Conservation (phyloP, 371 early-diverging fungal species). For the Apophysomyces variabilis region DNA sequence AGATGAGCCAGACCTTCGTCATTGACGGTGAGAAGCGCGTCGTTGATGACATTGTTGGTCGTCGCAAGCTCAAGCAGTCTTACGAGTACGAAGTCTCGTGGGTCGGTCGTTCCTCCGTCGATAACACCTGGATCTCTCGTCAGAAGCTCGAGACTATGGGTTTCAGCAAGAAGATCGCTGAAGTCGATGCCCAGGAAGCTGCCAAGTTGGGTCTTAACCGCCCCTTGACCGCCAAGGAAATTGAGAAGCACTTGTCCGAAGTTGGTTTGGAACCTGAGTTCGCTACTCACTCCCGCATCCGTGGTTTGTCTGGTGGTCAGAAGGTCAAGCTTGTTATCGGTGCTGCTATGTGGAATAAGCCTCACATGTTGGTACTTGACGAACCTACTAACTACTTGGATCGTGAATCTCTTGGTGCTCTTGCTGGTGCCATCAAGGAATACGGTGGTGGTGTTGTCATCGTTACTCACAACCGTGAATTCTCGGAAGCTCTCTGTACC, state of each 20-base stretch:
- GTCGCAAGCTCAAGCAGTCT: slow-evolving; percentile 73
- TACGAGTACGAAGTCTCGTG: slow-evolving; percentile 72
- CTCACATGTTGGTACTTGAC: slow-evolving; percentile 86
- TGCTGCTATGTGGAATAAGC: slow-evolving; percentile 41
- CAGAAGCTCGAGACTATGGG: slow-evolving; percentile 73
- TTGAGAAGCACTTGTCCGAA: slow-evolving; percentile 72
- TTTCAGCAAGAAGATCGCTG: slow-evolving; percentile 69
- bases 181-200: slow-evolving; percentile 69
- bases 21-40: slow-evolving; percentile 68
- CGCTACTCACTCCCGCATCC: slow-evolving; percentile 83
- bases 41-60: slow-evolving; percentile 64
- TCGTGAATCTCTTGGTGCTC: slow-evolving; percentile 77
- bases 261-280: slow-evolving; percentile 75
- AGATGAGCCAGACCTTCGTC: slow-evolving; percentile 64
- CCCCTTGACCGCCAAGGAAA: slow-evolving; percentile 67
- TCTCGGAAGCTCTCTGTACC: slow-evolving; percentile 70
- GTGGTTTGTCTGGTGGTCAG: slow-evolving; percentile 90
- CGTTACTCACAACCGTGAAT: slow-evolving; percentile 79
- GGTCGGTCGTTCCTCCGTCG: slow-evolving; percentile 63
- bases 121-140: slow-evolving; percentile 76
- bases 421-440: slow-evolving; percentile 67
- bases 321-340: slow-evolving; percentile 91
- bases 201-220: slow-evolving; percentile 69
- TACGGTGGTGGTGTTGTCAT: slow-evolving; percentile 81
- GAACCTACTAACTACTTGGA: slow-evolving; percentile 90